Base-by-base conservation (phyloP, 2,329 filamentous ascomycete genomes). In the Laburnicola sp. region DNA sequence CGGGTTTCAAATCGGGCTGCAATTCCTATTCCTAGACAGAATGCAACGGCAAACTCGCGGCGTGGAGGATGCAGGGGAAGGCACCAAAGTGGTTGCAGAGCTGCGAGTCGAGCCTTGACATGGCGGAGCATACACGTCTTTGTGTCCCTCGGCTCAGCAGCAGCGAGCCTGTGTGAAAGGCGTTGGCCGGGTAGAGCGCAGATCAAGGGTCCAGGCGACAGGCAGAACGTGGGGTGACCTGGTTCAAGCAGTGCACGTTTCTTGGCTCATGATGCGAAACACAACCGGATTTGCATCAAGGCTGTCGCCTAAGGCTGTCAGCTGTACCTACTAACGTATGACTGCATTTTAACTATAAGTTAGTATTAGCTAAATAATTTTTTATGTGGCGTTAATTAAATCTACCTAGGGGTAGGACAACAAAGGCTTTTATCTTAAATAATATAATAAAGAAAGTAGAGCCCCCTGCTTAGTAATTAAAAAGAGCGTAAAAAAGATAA, bases 151-250 rank as follows among this genome's bases (percentile, higher is more conserved):
- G 16, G 16, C 16, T 16, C 16, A 16, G 16, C 16, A 16, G 16
- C 16, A n/a, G 21, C 21, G 30, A 43, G 40, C 22, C 7, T 16
- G 22, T 26, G 22, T 32, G 7, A 8, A 25, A 34, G 26, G 42
- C 11, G 42, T 27, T 16, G 16, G 16, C 16, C 16, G 45, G 28
- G 9, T 31, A 25, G 30, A 28, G 2, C 23, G 38, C 46, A 37
- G 38, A 42, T 30, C 38, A 11, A 34, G 45, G 41, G 47, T 43
- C 40, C 46, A 55, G 55, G 47, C 49, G 50, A 45, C 48, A 16
- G 46, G 45, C 41, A 11, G 30, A 38, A 11, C 22, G 38, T 32
- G 44, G 50, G 49, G 40, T n/a, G 26, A 28, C 28, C 28, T 35
- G 46, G 50, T 44, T 56, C 51, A 48, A 40, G 42, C 10, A 26